Evolutionary conservation across 768 basidiomycete species (phyloP).

Genomic region (Phlegmacium glaucopus): DNA sequence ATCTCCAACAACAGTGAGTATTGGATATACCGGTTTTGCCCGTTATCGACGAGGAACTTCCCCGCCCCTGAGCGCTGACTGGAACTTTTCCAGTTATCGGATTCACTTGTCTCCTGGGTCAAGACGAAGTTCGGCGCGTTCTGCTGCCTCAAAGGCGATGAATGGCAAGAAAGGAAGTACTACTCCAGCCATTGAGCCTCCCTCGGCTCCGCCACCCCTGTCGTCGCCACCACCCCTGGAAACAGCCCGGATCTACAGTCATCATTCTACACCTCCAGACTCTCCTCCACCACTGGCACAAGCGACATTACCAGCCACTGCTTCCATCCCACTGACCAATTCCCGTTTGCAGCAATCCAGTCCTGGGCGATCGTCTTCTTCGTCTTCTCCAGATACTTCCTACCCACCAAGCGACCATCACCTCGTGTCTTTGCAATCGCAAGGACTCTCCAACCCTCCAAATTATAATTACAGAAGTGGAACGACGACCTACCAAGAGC

Average conservation of each 20-base stretch:
- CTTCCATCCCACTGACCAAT: slow-evolving; percentile 17
- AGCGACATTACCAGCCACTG: slow-evolving; percentile 44
- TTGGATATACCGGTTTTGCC: background rate
- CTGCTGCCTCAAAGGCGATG: slow-evolving; percentile 47
- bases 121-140: slow-evolving; percentile 60
- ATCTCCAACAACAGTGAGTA: slow-evolving; percentile 64
- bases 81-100: slow-evolving; percentile 51
- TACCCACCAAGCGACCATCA: slow-evolving; percentile 32
- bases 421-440: slow-evolving; percentile 19
- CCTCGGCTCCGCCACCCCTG: slow-evolving; percentile 27
- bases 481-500: slow-evolving; percentile 44
- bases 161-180: slow-evolving; percentile 26
- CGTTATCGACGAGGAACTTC: no score
- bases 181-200: slow-evolving; percentile 14
- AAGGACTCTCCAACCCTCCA: slow-evolving; percentile 1
- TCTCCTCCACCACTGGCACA: slow-evolving; percentile 54
- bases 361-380: slow-evolving; percentile 24
- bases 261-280: slow-evolving; percentile 44
- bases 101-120: slow-evolving; percentile 83
- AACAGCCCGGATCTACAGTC: slow-evolving; percentile 34
- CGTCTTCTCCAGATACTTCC: slow-evolving; percentile 41
- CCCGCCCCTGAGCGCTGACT: no score
- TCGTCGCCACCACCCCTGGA: slow-evolving; percentile 44
- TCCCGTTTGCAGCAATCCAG: slow-evolving; percentile 7
- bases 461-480: slow-evolving; percentile 36